These are phyloP conservation scores for Saturnispora saitoi DNA, from an alignment of 805 yeast species.

Conservation along the genomic window DNA sequence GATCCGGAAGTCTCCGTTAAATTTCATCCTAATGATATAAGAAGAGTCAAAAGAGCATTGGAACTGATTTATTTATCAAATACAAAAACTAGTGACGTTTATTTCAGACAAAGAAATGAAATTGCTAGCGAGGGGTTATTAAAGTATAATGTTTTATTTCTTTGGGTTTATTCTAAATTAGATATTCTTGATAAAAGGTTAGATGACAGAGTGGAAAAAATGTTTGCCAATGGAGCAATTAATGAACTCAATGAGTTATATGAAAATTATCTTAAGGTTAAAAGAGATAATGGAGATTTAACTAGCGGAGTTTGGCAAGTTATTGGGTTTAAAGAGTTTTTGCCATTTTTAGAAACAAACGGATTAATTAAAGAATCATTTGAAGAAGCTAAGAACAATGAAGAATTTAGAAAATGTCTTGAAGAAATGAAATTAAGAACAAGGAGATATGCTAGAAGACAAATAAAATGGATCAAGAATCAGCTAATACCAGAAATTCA, in stretches of 20 bases:
- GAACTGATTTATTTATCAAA: constrained; percentile 71
- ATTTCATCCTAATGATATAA: constrained; percentile 84
- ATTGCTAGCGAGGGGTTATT: constrained; percentile 38
- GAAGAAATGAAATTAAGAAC: constrained; percentile 79
- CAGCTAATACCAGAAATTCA: constrained; percentile 52
- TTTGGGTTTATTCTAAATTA: constrained; percentile 76
- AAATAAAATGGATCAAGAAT: constrained; percentile 84
- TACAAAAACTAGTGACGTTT: constrained; percentile 59
- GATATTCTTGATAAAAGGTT: constrained; percentile 50
- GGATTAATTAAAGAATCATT: constrained; percentile 1
- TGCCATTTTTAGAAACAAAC: constrained; percentile 41
- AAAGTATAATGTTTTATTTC: constrained; percentile 53
- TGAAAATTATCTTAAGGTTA: constrained; percentile 31
- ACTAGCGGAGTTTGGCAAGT: constrained; percentile 88
- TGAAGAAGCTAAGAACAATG: constrained; percentile 10
- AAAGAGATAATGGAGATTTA: constrained; percentile 29
- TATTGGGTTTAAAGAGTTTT: constrained; percentile 84
- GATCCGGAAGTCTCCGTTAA: constrained; percentile 73
- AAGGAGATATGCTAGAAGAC: constrained; percentile 77
- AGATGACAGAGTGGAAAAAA: constrained; percentile 73
- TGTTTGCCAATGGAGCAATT: constrained; percentile 65
- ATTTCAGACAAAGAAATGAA: constrained; percentile 44
- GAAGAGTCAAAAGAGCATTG: constrained; percentile 71
- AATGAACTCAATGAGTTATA: constrained; percentile 60
- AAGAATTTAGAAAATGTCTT: constrained; percentile 37